phyloP scores from a whole-genome alignment of 164 flowering plant species.

The Vitis cinerea region DNA sequence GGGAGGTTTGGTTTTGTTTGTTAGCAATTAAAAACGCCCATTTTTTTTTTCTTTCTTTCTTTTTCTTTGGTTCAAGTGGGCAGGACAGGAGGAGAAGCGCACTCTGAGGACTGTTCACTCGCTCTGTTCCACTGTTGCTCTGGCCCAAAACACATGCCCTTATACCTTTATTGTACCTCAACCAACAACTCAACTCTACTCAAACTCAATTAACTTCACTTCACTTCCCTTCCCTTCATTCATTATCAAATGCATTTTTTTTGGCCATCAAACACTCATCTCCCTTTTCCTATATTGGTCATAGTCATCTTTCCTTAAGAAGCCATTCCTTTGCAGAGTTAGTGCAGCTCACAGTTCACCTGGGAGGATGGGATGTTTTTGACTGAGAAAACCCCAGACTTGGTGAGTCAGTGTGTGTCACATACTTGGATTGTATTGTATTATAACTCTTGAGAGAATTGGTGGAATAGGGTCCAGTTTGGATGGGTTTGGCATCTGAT shows the following conservation, averaged over 20 bases:
- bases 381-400: too few species aligned
- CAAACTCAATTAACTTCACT: too few species aligned
- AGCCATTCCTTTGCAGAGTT: neutral
- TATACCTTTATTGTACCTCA: conserved; percentile 6
- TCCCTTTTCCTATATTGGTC: conserved; percentile 13
- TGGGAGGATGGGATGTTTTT: neutral
- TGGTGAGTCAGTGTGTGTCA: too few species aligned
- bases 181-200: conserved; percentile 1
- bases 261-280: neutral
- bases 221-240: neutral
- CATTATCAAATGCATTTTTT: conserved; percentile 1
- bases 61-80: neutral
- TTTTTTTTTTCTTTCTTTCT: neutral
- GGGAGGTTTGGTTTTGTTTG: conserved; percentile 20
- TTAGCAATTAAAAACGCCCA: conserved; percentile 14
- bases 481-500: too few species aligned
- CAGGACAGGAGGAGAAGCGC: conserved; percentile 13
- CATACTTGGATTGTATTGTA: too few species aligned
- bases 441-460: too few species aligned
- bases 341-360: neutral
- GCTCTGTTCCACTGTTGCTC: neutral
- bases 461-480: too few species aligned
- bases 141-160: conserved; percentile 25
- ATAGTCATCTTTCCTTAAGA: neutral
- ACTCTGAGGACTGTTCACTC: conserved; percentile 13